Percentiles rank a stretch among this genome's conserved stretches.
Evolutionary conservation across 495 filamentous ascomycete genomes (phyloP).

Genomic region (Hyaloscypha hepaticicola): DNA sequence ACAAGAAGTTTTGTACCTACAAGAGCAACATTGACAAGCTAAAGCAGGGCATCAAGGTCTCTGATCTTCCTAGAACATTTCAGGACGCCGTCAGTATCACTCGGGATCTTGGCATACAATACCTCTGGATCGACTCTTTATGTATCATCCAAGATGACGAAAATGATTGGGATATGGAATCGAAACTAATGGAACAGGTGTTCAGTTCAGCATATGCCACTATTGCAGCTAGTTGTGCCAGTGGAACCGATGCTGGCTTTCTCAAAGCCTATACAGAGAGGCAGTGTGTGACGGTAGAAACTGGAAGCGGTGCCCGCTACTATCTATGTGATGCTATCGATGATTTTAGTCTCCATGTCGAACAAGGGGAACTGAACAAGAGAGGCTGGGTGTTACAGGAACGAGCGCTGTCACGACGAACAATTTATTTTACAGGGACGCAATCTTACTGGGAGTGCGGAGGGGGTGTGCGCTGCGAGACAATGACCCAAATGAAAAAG

Average conservation of each 20-base stretch:
- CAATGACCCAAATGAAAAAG: constrained; percentile 1
- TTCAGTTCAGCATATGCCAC: constrained; percentile 21
- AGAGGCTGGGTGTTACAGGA: constrained; percentile 46
- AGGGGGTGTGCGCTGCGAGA: constrained; percentile 37
- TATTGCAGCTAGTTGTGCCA: constrained; percentile 28
- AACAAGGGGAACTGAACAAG: constrained; percentile 36
- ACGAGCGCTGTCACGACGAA: constrained; percentile 37
- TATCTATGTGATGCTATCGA: constrained; percentile 34
- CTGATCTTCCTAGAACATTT: constrained; percentile 16
- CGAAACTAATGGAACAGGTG: constrained; percentile 20
- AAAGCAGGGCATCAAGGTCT: background rate
- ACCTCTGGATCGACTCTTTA: background rate
- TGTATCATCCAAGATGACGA: background rate
- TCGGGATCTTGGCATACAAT: constrained; percentile 7
- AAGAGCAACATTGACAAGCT: background rate
- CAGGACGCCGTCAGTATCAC: constrained; percentile 13
- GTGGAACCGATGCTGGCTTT: constrained; percentile 21
- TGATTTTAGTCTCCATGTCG: constrained; percentile 37
- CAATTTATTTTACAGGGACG: constrained; percentile 41
- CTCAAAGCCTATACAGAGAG: constrained; percentile 4
- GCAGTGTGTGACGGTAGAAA: background rate
- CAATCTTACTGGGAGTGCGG: constrained; percentile 48
- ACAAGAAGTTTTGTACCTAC: background rate
- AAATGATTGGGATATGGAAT: constrained; percentile 24
- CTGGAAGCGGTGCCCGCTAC: background rate